Evolutionary conservation across 192 early-diverging fungal species (phyloP).

Genomic region (Coemansia sp.): DNA sequence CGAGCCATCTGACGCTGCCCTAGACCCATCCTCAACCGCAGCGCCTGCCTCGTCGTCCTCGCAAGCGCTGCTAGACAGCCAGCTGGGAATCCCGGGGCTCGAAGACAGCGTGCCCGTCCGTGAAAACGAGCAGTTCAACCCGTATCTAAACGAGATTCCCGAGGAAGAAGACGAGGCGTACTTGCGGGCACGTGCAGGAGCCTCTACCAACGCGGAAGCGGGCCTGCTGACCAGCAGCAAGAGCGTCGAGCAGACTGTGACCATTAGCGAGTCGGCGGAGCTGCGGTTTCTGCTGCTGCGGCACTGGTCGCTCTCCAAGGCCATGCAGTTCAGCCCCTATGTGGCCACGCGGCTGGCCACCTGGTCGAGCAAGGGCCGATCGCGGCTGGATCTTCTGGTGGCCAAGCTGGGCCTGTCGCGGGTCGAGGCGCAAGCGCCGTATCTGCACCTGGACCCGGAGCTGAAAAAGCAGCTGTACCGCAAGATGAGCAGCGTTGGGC

Average conservation of each 20-base stretch:
- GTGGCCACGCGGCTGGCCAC: constrained; percentile 83
- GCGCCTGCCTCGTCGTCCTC: constrained; percentile 13
- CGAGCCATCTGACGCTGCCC: background rate
- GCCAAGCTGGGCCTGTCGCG: constrained; percentile 91
- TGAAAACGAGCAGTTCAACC: constrained; percentile 17
- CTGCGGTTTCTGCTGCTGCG: constrained; percentile 81
- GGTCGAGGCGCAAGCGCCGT: constrained; percentile 73
- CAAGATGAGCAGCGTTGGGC: constrained; percentile 67
- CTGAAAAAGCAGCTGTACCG: constrained; percentile 66
- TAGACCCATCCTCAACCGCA: background rate
- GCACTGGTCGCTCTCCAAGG: constrained; percentile 89
- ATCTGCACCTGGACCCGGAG: constrained; percentile 71
- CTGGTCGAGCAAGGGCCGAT: constrained; percentile 82
- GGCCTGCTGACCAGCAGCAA: constrained; percentile 37
- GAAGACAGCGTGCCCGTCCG: background rate
- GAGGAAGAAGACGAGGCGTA: constrained; percentile 40
- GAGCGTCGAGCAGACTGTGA: constrained; percentile 12
- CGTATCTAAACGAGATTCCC: constrained; percentile 18
- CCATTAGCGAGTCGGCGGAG: constrained; percentile 60
- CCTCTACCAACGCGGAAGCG: constrained; percentile 14
- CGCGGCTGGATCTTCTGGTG: constrained; percentile 74
- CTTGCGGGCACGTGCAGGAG: constrained; percentile 20
- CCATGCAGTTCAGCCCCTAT: constrained; percentile 84
- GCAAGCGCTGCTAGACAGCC: constrained; percentile 26
- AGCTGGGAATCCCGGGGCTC: constrained; percentile 10